Percentiles rank a stretch among this genome's conserved stretches.
Evolutionary conservation across 2,329 filamentous ascomycete species (phyloP).

Genomic region (Falciphora oryzae): DNA sequence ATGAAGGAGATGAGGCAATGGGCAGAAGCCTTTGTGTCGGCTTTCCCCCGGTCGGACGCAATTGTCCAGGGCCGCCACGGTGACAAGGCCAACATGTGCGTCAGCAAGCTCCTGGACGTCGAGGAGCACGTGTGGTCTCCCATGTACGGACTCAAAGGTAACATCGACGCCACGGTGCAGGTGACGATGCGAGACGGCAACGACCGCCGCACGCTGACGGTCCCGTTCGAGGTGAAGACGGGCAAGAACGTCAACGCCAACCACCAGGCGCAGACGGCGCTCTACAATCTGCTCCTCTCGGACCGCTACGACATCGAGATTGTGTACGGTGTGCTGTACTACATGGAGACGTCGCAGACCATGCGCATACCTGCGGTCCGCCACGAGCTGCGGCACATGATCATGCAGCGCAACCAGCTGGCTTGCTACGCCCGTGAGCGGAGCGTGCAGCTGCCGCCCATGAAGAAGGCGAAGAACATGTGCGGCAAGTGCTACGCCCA

Average conservation of each 20-base stretch:
- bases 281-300: constrained; percentile 88
- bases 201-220: constrained; percentile 59
- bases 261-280: constrained; percentile 87
- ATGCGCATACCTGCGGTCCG: constrained; percentile 79
- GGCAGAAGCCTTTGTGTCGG: constrained; percentile 74
- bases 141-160: constrained; percentile 94
- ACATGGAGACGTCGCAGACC: constrained; percentile 85
- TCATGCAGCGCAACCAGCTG: constrained; percentile 88
- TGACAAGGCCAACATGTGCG: constrained; percentile 70
- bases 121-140: constrained; percentile 99
- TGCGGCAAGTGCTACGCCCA: constrained; percentile 90
- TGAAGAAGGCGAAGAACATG: constrained; percentile 75
- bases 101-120: constrained; percentile 91
- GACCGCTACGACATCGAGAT: constrained; percentile 94
- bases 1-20: constrained; percentile 76
- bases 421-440: constrained; percentile 80
- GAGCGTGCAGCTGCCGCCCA: constrained; percentile 71
- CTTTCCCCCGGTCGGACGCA: constrained; percentile 62
- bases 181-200: constrained; percentile 67
- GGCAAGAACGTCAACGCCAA: constrained; percentile 75
- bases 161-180: constrained; percentile 95
- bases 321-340: constrained; percentile 86
- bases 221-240: constrained; percentile 94
- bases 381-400: constrained; percentile 90
- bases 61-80: constrained; percentile 74